A percentile compares a stretch with the other conserved stretches of the same genome.
phyloP scores from a whole-genome alignment of 2,329 filamentous ascomycete genomes.

The Diaporthe vaccinii region DNA sequence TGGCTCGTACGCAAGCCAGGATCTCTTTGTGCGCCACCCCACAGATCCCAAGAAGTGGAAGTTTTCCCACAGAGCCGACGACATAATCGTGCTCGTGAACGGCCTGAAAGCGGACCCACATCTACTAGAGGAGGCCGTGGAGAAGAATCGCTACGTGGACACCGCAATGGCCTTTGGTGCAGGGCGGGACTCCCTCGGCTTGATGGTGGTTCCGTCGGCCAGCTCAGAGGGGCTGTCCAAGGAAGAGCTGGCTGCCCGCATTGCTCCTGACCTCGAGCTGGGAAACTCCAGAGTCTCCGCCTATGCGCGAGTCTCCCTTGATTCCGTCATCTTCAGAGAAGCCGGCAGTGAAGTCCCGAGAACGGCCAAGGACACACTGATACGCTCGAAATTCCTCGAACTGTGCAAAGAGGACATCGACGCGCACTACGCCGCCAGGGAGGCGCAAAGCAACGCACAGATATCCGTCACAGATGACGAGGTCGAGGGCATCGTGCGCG shows the following conservation, averaged over 20 bases:
- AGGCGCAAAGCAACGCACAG: neutral
- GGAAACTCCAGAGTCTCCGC: slow-evolving; percentile 23
- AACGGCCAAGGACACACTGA: slow-evolving; percentile 70
- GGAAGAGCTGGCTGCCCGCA: neutral
- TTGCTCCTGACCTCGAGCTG: slow-evolving; percentile 6
- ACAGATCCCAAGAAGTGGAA: slow-evolving; percentile 54
- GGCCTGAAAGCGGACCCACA: slow-evolving; percentile 52
- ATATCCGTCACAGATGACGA: slow-evolving; percentile 37
- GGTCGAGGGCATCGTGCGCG: slow-evolving; percentile 8
- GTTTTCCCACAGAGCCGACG: slow-evolving; percentile 54
- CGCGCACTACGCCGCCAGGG: slow-evolving; percentile 52
- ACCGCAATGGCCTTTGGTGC: slow-evolving; percentile 26
- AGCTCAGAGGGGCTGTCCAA: neutral
- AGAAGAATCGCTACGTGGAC: neutral
- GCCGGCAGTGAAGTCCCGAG: slow-evolving; percentile 37
- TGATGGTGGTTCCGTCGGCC: slow-evolving; percentile 14
- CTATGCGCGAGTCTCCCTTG: slow-evolving; percentile 4
- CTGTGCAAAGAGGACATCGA: slow-evolving; percentile 63
- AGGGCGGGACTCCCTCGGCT: slow-evolving; percentile 24
- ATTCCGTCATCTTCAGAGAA: slow-evolving; percentile 24
- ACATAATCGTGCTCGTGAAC: slow-evolving; percentile 54
- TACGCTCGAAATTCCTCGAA: slow-evolving; percentile 64
- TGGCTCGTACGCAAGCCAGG: slow-evolving; percentile 27
- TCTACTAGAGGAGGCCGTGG: slow-evolving; percentile 11
- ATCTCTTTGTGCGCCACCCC: slow-evolving; percentile 48